Base-by-base conservation (phyloP, 2,329 filamentous ascomycete species). In the Pseudogymnoascus pannorum region DNA sequence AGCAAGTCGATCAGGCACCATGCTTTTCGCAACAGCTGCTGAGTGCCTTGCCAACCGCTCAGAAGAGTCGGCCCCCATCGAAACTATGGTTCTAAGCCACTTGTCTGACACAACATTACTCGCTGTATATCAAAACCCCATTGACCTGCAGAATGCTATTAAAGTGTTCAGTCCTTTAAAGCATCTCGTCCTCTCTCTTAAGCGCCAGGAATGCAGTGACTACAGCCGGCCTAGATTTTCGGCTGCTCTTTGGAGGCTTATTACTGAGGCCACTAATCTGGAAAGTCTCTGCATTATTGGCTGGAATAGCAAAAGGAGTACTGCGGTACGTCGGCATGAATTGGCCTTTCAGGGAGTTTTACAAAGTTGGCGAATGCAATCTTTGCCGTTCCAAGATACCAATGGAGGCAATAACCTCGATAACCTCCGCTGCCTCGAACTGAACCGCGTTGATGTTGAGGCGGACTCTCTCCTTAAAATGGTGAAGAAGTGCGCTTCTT, bases 21-120 rank as follows among this genome's bases (percentile, higher is more conserved):
- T 79, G 65, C 76, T 82, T n/a, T 71, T 83, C 14, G 79, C 79
- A 59, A 82, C 80, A 61, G 80, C 77, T 3, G 71, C 83, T 62
- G 78, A 79, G 63, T 78, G 77, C 3, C 71, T 82, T 58, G 76
- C 76, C 2, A 69, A 72, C 29, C 74, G 80, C 5, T 73, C 75
- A 1, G 75, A 79, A 61, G 78, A 79, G 60, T 74, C 75, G 59
- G 70, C 71, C 31, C 61, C 68, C 2, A 72, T 83, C 3, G 74
- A 76, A 64, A 76, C 76, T 0, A 68, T 83, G 38, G 78, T 81
- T 1, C 64, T 83, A 2, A 80, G 82, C 63, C 79, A 81, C 58
- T 70, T 82, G 58, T 77, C 76, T 5, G 79, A 82, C 63, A 73
- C 75, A 7, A 75, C 79, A 16, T 69, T 82, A 22, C 76, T 76